These are phyloP conservation scores for Populus tomentosa DNA, from an alignment of 441 rosid genomes.

Conservation along the genomic window DNA sequence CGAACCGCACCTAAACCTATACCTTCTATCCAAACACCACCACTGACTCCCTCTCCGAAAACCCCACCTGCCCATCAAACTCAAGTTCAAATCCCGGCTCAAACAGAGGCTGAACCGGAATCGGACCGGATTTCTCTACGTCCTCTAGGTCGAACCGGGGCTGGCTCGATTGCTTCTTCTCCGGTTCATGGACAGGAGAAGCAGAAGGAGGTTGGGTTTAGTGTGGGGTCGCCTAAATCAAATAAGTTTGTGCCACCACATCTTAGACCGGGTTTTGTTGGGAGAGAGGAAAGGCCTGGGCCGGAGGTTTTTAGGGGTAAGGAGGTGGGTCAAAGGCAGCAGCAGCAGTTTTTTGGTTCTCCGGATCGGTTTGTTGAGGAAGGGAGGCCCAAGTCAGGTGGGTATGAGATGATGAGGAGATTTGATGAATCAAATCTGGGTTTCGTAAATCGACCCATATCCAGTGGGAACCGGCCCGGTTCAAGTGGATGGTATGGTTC, in stretches of 20 bases:
- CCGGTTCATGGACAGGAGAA: conserved; percentile 28
- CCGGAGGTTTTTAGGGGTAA: conserved; percentile 30
- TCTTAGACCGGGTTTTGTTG: conserved; percentile 75
- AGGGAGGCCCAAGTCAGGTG: conserved; percentile 72
- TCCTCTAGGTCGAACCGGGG: conserved; percentile 58
- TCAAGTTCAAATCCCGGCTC: conserved; percentile 22
- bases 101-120: conserved; percentile 21
- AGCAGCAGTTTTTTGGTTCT: conserved; percentile 27
- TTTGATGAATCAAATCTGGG: conserved; percentile 38
- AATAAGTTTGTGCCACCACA: conserved; percentile 77
- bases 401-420: conserved; percentile 42
- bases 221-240: conserved; percentile 34
- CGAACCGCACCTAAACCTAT: conserved; percentile 52
- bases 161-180: conserved; percentile 16
- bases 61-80: conserved; percentile 1
- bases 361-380: conserved; percentile 37
- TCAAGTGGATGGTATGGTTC: conserved; percentile 61
- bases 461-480: conserved; percentile 54
- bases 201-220: conserved; percentile 22
- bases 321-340: conserved; percentile 30
- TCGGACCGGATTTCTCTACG: conserved; percentile 60
- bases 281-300: conserved; percentile 52
- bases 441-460: conserved; percentile 41
- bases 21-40: conserved; percentile 10
- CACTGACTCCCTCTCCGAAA: conserved; percentile 15